These are phyloP conservation scores for Pythium folliculosum DNA, from an alignment of 352 stramenopile species.

Conservation along the genomic window DNA sequence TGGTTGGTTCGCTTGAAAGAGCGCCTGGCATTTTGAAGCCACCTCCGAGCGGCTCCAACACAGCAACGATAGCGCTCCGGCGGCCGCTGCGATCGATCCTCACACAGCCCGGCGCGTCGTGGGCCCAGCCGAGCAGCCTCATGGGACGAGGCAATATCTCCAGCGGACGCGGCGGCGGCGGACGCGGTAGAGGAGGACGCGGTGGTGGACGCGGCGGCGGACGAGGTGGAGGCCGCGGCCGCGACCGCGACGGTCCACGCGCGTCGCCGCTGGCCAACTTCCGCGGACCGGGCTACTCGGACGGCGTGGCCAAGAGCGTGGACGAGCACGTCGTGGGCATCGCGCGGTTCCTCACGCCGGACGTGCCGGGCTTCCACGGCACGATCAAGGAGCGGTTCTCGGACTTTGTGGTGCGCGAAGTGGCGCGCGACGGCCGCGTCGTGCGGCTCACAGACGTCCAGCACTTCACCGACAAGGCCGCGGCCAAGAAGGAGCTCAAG, in stretches of 20 bases:
- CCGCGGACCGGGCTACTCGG: conserved; percentile 34
- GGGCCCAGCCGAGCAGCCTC: not conserved
- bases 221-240: conserved; percentile 24
- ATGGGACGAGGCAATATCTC: conserved; percentile 16
- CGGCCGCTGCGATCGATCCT: conserved; percentile 1
- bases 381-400: conserved; percentile 69
- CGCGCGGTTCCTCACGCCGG: conserved; percentile 35
- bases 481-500: conserved; percentile 29
- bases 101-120: not conserved
- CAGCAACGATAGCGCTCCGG: conserved; percentile 7
- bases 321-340: conserved; percentile 48
- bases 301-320: conserved; percentile 39
- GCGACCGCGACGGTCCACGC: conserved; percentile 10
- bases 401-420: conserved; percentile 72
- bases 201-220: conserved; percentile 21
- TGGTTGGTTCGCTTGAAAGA: conserved; percentile 11
- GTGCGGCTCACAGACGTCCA: conserved; percentile 26
- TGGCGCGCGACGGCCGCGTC: conserved; percentile 29
- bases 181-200: conserved; percentile 1
- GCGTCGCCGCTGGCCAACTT: not conserved
- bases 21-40: not conserved
- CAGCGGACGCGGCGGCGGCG: conserved; percentile 7
- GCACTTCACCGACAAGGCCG: conserved; percentile 8
- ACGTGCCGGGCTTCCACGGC: conserved; percentile 41
- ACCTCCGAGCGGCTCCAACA: not conserved